Evolutionary conservation across 768 basidiomycete genomes (phyloP).

Genomic region (Tricholoma matsutake): DNA sequence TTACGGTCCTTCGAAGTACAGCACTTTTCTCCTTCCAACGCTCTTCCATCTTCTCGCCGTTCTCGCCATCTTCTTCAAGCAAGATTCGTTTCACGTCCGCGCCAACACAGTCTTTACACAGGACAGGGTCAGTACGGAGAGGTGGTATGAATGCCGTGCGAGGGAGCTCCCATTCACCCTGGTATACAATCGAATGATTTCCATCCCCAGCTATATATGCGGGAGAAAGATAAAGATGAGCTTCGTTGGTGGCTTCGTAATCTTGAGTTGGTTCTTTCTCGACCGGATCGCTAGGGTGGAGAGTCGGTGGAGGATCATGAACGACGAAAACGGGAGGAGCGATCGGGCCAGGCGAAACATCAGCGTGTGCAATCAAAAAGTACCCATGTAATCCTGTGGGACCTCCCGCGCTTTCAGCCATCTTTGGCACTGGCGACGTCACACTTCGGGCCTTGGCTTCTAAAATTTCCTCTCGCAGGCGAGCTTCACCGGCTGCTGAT

Average conservation of each 20-base stretch:
- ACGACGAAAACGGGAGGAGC: constrained; percentile 28
- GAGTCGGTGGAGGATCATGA: constrained; percentile 22
- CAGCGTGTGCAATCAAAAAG: constrained; percentile 6
- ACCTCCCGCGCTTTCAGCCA: neutral
- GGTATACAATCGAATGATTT: neutral
- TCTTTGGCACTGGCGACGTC: neutral
- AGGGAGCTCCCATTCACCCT: neutral
- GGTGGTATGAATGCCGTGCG: neutral
- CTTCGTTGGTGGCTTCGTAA: constrained; percentile 23
- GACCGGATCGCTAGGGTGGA: neutral
- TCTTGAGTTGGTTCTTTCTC: too few relatives aligned
- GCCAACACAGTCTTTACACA: neutral
- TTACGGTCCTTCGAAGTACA: neutral
- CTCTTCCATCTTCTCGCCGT: constrained; percentile 6
- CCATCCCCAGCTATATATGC: neutral
- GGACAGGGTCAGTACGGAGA: neutral
- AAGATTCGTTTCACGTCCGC: constrained; percentile 5
- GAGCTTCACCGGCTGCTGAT: constrained; percentile 5
- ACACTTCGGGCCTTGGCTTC: neutral
- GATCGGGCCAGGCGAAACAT: constrained; percentile 11
- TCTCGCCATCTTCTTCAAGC: constrained; percentile 19
- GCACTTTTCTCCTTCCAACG: constrained; percentile 8
- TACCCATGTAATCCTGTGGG: constrained; percentile 3
- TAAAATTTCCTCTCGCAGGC: constrained; percentile 6
- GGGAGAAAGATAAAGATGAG: neutral